Conservation (phyloP, 2,329 filamentous ascomycete genomes). For the Cercospora sp. region DNA sequence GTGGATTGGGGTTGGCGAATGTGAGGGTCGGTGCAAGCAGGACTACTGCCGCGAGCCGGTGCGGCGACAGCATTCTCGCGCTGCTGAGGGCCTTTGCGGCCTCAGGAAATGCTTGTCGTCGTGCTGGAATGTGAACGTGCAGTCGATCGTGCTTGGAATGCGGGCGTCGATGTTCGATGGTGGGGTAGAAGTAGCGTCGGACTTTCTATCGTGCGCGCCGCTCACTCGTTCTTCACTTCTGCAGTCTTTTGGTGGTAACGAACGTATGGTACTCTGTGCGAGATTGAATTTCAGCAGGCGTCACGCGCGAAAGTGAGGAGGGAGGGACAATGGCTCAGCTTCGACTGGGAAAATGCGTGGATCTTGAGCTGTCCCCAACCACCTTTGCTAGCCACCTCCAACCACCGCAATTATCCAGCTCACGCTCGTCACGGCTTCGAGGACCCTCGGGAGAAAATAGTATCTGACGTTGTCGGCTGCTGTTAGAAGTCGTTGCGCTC, state of each 20-base stretch:
- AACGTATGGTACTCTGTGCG: constrained; percentile 4
- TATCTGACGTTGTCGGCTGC: not conserved
- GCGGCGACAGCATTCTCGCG: constrained; percentile 27
- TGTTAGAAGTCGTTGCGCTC: not conserved
- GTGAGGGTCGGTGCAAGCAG: constrained; percentile 29
- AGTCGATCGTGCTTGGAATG: not conserved
- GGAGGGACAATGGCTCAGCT: constrained; percentile 7
- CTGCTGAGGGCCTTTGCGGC: constrained; percentile 18
- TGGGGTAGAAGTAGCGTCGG: constrained; percentile 10
- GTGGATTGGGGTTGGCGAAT: constrained; percentile 33
- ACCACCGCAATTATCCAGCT: constrained; percentile 7
- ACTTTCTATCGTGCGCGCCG: not conserved
- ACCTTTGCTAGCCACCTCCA: constrained; percentile 9
- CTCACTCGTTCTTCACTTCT: constrained; percentile 6
- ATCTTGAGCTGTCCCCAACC: constrained; percentile 6
- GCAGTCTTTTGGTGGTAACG: constrained; percentile 3
- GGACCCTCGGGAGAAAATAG: not conserved
- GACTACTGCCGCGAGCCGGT: constrained; percentile 34
- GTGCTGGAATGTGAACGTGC: constrained; percentile 7
- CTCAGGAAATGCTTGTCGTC: constrained; percentile 9
- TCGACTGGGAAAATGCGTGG: not conserved
- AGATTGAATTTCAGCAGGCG: not conserved
- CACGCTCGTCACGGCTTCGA: not conserved
- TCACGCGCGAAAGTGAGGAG: not conserved
- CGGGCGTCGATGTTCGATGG: not conserved